These are phyloP conservation scores for Nematodospora valgi DNA, from an alignment of 805 yeast genomes.

Conservation along the genomic window DNA sequence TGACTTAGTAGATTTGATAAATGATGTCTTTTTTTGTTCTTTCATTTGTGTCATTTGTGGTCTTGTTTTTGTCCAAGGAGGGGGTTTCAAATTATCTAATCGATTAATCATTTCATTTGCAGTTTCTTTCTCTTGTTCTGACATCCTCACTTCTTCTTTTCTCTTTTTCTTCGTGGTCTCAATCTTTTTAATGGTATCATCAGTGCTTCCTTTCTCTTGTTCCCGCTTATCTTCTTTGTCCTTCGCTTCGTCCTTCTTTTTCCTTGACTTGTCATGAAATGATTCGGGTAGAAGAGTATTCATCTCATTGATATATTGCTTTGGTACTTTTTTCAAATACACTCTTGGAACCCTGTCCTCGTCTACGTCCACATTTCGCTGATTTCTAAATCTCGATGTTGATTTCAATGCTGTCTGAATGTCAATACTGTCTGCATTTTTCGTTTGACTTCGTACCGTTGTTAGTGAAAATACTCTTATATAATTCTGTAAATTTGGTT, in stretches of 20 bases:
- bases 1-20: too few relatives aligned
- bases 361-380: constrained; percentile 1
- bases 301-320: constrained; percentile 1
- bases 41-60: too few relatives aligned
- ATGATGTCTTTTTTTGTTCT: too few relatives aligned
- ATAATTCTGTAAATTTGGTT: not conserved
- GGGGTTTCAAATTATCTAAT: not conserved
- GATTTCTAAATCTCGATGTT: not conserved
- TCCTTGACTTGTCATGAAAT: too few relatives aligned
- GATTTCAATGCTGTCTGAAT: not conserved
- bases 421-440: not conserved
- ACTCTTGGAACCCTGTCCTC: not conserved
- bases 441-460: not conserved
- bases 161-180: not conserved
- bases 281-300: not conserved
- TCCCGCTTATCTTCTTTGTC: too few relatives aligned
- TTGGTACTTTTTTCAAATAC: not conserved
- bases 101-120: not conserved
- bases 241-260: too few relatives aligned
- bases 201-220: not conserved
- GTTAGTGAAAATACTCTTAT: not conserved
- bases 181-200: not conserved
- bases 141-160: not conserved
- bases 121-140: not conserved
- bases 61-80: not conserved